These are phyloP conservation scores for Rhodotorula mucilaginosa DNA, from an alignment of 1,284 basidiomycete species.

Conservation along the genomic window DNA sequence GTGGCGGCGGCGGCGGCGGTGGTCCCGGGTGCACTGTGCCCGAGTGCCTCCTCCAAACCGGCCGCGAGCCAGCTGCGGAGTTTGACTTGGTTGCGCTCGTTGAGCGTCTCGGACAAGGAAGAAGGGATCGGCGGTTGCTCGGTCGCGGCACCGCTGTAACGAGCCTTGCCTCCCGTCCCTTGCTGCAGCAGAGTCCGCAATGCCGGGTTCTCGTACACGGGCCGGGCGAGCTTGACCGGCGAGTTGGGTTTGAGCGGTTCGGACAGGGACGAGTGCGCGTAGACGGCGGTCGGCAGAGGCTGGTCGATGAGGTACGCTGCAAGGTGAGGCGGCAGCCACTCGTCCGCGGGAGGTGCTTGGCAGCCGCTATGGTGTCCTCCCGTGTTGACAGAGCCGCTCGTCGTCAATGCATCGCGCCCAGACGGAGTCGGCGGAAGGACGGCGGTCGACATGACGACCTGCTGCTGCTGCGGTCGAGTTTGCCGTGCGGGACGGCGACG, in stretches of 20 bases:
- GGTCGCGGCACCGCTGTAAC: not conserved
- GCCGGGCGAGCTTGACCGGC: not conserved
- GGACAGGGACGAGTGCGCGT: slow-evolving; percentile 4
- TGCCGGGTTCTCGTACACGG: slow-evolving; percentile 11
- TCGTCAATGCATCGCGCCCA: not conserved
- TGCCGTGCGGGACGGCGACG: not conserved
- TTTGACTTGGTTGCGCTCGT: slow-evolving; percentile 1
- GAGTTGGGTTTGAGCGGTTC: not conserved
- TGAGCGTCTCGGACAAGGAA: not conserved
- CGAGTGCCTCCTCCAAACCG: not conserved
- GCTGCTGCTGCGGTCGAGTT: not conserved
- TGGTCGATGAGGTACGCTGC: slow-evolving; percentile 25
- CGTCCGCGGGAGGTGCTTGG: not conserved
- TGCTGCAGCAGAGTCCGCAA: slow-evolving; percentile 15
- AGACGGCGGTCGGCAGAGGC: slow-evolving; percentile 13
- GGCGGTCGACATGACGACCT: not conserved
- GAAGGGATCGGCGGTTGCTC: not conserved
- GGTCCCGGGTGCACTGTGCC: not conserved
- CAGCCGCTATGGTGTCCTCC: too few relatives aligned
- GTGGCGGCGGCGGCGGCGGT: not conserved
- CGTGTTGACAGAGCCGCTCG: too few relatives aligned
- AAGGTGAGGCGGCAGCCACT: slow-evolving; percentile 1
- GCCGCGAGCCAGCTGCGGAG: not conserved
- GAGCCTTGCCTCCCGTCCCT: slow-evolving; percentile 5
- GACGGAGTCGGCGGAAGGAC: not conserved